Evolutionary conservation across 495 filamentous ascomycete species (phyloP), one percentile per base, ranked within the genome.

Genomic region (Neurospora sp.): DNA sequence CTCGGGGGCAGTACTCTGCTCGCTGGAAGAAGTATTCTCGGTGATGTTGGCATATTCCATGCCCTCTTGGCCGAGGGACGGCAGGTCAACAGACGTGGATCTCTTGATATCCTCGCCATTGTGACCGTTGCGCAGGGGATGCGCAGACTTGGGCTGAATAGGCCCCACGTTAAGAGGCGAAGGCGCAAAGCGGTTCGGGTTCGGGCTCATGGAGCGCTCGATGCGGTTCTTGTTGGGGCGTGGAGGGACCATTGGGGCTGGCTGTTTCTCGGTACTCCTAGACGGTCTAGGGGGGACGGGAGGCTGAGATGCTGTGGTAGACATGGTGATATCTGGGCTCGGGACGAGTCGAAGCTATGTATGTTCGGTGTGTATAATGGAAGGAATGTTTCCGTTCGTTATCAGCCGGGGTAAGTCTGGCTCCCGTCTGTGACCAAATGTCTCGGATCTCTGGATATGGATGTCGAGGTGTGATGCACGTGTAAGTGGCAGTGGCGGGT

Each of bases 51-150:
- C 92, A 81, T 98, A 98, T 83, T 98, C 94, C 73, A 85, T 89
- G 71, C 94, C 94, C 82, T 98, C 94, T 80, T 97, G 90, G 40
- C 94, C 94, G 70, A 97, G 85, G 3, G 92, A 91, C 22, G 94
- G 94, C 76, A 97, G 89, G 40, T 89, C 88, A 69, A 94, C 91
- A 78, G 92, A 96, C 41, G 90, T 90, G 5, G 92, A 89, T 41
- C 92, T 91, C 40, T 90, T 87, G 40, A 79, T 73, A 18, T 77
- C 79, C 27, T 87, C 85, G 74, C 86, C 83, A 39, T 86, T 85
- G 73, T 82, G 80, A 66, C 84, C 83, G 38, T 84, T 80, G 72
- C 75, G 71, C n/a, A 71, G 41, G 71, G 75, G 27, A 44, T 76
- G 53, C 12, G 20, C 22, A 6, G 76, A 79, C 74, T 82, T 82